phyloP scores from a whole-genome alignment of 208 protist species.

The Trypanosoma lewisi region DNA sequence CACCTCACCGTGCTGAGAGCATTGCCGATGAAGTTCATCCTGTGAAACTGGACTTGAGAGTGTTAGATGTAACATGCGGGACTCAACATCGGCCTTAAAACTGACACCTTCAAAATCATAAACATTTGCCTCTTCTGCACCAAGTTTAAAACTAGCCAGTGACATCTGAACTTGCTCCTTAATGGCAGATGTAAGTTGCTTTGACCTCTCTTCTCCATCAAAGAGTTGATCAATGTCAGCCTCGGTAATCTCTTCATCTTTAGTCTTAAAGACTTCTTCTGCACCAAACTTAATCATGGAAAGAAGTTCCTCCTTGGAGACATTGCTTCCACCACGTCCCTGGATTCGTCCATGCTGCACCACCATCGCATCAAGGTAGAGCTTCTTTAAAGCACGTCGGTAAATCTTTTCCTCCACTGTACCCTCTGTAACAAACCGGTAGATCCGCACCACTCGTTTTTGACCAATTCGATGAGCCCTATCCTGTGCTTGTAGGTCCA shows the following conservation, averaged over 20 bases:
- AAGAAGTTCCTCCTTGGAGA: slow-evolving; percentile 94
- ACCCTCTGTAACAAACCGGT: slow-evolving; percentile 96
- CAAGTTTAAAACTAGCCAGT: slow-evolving; percentile 92
- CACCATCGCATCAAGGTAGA: slow-evolving; percentile 97
- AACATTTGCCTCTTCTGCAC: slow-evolving; percentile 91
- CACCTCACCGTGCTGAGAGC: slow-evolving; percentile 68
- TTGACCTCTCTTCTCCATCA: slow-evolving; percentile 80
- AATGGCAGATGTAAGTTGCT: slow-evolving; percentile 77
- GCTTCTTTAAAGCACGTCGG: slow-evolving; percentile 96
- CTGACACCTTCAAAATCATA: slow-evolving; percentile 96
- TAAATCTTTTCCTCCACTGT: slow-evolving; percentile 98
- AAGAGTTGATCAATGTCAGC: slow-evolving; percentile 98
- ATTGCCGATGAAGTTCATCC: slow-evolving; percentile 64
- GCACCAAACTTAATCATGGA: slow-evolving; percentile 98
- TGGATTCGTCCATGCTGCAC: slow-evolving; percentile 96
- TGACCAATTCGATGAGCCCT: slow-evolving; percentile 98
- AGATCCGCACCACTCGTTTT: slow-evolving; percentile 95
- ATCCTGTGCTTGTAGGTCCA: slow-evolving; percentile 98
- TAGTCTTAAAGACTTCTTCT: slow-evolving; percentile 95
- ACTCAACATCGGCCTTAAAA: slow-evolving; percentile 72
- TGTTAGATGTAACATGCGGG: slow-evolving; percentile 70
- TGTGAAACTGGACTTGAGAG: slow-evolving; percentile 56
- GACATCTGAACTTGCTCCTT: slow-evolving; percentile 86
- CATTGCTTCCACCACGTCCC: slow-evolving; percentile 37
- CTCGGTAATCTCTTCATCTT: slow-evolving; percentile 91